Percentiles rank a stretch among this genome's conserved stretches.
Evolutionary conservation across 2,329 filamentous ascomycete species (phyloP).

Genomic region (Alternaria panax): DNA sequence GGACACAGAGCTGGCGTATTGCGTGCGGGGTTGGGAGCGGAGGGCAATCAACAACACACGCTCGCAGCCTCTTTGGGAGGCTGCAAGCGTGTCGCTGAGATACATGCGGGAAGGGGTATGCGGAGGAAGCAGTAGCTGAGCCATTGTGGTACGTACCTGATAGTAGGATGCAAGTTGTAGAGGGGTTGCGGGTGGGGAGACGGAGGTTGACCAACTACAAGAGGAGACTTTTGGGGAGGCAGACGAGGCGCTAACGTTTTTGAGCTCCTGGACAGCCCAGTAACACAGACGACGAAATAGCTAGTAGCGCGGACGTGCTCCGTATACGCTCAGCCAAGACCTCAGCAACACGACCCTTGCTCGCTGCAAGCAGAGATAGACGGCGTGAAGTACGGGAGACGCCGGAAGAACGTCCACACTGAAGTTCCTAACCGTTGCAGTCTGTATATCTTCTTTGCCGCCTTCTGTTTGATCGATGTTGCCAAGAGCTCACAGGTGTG

Average conservation of each 20-base stretch:
- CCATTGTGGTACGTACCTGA: slow-evolving; percentile 9
- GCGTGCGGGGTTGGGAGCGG: not conserved
- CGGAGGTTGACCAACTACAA: not conserved
- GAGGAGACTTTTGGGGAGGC: slow-evolving; percentile 1
- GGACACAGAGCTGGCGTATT: not conserved
- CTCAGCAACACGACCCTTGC: not conserved
- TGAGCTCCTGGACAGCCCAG: not conserved
- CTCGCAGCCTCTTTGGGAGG: not conserved
- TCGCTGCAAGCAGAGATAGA: not conserved
- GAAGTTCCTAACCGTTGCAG: slow-evolving; percentile 1
- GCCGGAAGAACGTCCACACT: not conserved
- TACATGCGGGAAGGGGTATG: not conserved
- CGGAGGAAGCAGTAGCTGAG: not conserved
- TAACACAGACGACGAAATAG: slow-evolving; percentile 1
- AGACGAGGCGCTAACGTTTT: slow-evolving; percentile 10
- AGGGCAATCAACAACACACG: not conserved
- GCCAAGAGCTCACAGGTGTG: not conserved
- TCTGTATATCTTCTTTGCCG: not conserved
- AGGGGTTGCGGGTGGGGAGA: not conserved
- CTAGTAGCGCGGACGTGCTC: slow-evolving; percentile 3
- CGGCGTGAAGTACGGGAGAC: slow-evolving; percentile 3
- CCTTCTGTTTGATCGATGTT: not conserved
- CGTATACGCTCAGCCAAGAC: slow-evolving; percentile 9
- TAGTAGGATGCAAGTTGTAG: not conserved
- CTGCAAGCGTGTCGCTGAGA: not conserved